Base-by-base conservation (phyloP, 1,284 basidiomycete genomes). In the Trichosporon sp. region DNA sequence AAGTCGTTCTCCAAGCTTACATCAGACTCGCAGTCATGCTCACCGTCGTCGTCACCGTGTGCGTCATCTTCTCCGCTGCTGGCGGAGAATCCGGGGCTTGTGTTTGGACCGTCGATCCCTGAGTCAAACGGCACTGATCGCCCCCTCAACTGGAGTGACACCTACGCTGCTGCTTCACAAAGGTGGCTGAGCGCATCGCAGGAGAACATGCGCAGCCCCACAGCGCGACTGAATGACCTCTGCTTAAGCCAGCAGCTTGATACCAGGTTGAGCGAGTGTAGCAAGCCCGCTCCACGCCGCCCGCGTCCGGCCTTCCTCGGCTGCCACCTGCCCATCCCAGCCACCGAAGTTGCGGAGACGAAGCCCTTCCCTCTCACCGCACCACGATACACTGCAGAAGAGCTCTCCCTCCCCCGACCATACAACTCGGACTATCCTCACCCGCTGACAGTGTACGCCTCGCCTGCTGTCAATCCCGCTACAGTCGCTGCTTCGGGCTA, bases 361-460 rank as follows among this genome's bases (percentile, higher is more conserved):
- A 69, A 68, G 36, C 65, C 69, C 16, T 74, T 75, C 69, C 64
- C 72, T 9, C 59, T 72, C 31, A 37, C 46, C n/a, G 63, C 69
- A 0, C 71, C 67, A 0, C 60, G 65, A 0, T 74, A 71, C 62
- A 63, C 70, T 19, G 73, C 72, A 10, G 63, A 63, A 13, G 69
- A 74, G 32, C 44, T 54, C 16, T 46, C 37, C 8, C 59, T 68
- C 3, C 77, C 77, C 9, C 31, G 66, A 23, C 66, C 76, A 2
- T 79, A 79, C 74, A 77, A 77, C 62, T 16, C 67, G 1, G 69
- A 69, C 9, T 79, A 74, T 58, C 77, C 77, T 1, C 77, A 79
- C 61, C 77, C 77, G 5, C 56, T 79, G 25, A 74, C 74, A 3
- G 71, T 70, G 5, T 79, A 79, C 63, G 73, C 74, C 4, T 77